Percentiles rank a stretch among this genome's conserved stretches.
Evolutionary conservation across 2,329 filamentous ascomycete species (phyloP).

Genomic region (Cytospora piceae): DNA sequence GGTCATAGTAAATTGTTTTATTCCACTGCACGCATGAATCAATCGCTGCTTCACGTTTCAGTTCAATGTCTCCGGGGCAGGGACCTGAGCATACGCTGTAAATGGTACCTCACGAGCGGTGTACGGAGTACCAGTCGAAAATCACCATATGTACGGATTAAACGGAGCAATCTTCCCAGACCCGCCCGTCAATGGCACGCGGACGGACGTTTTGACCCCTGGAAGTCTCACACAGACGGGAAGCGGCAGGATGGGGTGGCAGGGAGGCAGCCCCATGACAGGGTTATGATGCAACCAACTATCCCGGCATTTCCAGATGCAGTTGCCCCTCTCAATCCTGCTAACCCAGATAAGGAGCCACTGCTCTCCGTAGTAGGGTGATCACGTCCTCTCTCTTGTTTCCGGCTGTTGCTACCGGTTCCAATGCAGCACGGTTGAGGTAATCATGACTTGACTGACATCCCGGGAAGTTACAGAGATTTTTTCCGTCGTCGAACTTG

Average conservation of each 20-base stretch:
- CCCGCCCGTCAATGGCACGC: conserved; percentile 14
- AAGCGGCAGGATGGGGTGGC: conserved; percentile 16
- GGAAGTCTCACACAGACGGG: conserved; percentile 19
- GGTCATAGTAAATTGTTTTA: not conserved
- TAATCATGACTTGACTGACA: not conserved
- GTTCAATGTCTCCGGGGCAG: too few species aligned
- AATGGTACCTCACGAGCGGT: not conserved
- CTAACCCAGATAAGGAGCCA: not conserved
- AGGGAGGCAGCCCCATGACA: conserved; percentile 21
- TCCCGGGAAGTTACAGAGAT: not conserved
- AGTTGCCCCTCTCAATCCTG: not conserved
- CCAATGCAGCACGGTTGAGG: not conserved
- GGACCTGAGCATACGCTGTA: not conserved
- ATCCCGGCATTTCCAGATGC: conserved; percentile 8
- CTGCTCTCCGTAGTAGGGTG: not conserved
- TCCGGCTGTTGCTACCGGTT: not conserved
- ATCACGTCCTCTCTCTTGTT: not conserved
- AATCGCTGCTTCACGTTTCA: not conserved
- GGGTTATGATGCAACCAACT: conserved; percentile 24
- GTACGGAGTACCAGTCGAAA: too few species aligned
- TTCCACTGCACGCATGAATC: not conserved
- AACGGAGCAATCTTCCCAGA: conserved; percentile 1
- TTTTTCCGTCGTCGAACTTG: not conserved
- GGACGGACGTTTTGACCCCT: conserved; percentile 11
- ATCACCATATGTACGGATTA: not conserved